A percentile compares a stretch with the other conserved stretches of the same genome.
Conservation (phyloP, 306 rosid species). For the Ceratonia siliqua region DNA sequence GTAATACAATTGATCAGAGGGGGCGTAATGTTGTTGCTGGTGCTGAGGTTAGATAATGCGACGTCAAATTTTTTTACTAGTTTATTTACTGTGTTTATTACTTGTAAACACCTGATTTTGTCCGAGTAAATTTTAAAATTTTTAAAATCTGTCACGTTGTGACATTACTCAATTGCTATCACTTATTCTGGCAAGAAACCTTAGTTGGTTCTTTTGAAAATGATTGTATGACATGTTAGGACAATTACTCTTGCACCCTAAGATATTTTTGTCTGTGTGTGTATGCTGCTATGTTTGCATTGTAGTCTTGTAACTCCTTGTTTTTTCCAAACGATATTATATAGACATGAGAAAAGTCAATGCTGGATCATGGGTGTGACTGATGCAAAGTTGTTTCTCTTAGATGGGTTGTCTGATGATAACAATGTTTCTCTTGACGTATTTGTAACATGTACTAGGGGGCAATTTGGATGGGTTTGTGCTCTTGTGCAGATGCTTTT, state of each 20-base stretch:
- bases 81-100: background rate
- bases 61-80: background rate
- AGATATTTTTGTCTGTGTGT: background rate
- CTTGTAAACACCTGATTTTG: no score
- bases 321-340: background rate
- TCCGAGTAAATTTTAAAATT: no score
- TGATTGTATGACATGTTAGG: background rate
- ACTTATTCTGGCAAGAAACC: background rate
- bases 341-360: background rate
- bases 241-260: background rate
- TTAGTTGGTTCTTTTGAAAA: background rate
- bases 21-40: slow-evolving; percentile 56
- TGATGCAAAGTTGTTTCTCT: background rate
- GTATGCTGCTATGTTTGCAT: background rate
- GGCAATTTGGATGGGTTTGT: no score
- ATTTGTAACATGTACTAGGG: background rate
- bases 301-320: background rate
- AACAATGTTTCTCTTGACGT: background rate
- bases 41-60: slow-evolving; percentile 51
- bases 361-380: background rate
- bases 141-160: no score
- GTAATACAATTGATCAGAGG: slow-evolving; percentile 57
- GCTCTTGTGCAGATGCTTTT: no score
- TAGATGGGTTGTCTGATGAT: background rate
- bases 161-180: no score